These are phyloP conservation scores for Penicillium corylophilum DNA, from an alignment of 2,329 filamentous ascomycete genomes.

Conservation along the genomic window DNA sequence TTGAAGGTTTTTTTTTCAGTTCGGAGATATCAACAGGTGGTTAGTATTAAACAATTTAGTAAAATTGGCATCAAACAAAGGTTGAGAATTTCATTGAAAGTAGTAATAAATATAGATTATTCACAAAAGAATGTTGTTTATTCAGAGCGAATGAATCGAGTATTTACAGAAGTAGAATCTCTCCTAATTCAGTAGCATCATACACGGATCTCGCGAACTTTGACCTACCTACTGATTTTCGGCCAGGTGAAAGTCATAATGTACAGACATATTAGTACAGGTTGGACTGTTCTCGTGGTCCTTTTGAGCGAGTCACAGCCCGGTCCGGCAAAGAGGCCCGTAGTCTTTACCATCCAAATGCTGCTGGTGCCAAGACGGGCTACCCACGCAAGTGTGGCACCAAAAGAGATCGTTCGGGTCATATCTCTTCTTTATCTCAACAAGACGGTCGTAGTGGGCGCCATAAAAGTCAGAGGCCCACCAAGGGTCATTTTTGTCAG, in stretches of 20 bases:
- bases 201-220: neutral
- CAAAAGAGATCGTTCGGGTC: neutral
- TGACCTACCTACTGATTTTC: neutral
- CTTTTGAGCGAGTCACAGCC: neutral
- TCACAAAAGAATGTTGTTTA: too few relatives aligned
- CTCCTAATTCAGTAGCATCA: neutral
- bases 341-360: neutral
- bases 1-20: too few relatives aligned
- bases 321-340: slow-evolving; percentile 7
- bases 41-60: too few relatives aligned
- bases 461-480: slow-evolving; percentile 4
- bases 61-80: too few relatives aligned
- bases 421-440: neutral
- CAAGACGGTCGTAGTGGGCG: neutral
- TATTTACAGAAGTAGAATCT: neutral
- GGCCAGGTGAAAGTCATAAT: neutral
- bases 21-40: too few relatives aligned
- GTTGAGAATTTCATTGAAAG: too few relatives aligned
- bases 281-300: neutral
- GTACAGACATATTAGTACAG: neutral
- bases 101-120: too few relatives aligned
- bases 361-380: neutral
- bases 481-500: slow-evolving; percentile 16
- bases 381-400: neutral
- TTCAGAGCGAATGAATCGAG: too few relatives aligned